Evolutionary conservation across 2,329 filamentous ascomycete genomes (phyloP), one percentile per base, ranked within the genome.

Genomic region (Penicillium sp.): DNA sequence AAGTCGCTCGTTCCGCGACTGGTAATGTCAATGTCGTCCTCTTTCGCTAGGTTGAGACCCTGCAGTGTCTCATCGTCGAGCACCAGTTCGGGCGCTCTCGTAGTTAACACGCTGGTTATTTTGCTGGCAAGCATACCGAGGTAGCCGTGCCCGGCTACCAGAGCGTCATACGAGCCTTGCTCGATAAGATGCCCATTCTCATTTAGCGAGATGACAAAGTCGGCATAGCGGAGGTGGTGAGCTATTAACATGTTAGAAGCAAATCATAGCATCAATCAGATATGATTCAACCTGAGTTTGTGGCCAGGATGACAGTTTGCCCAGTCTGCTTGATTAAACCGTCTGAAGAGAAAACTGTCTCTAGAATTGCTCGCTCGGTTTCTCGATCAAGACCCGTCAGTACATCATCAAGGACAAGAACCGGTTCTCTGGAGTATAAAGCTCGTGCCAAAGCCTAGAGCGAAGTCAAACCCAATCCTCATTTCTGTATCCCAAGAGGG

Each of bases 371-470:
- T 20, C 75, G 75, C 47, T 79, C 78, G 0, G 78, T 80, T 38
- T 75, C 69, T 20, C 70, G 68, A 62, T 81, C 79, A 14, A 82
- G 73, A 0, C 78, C 79, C 50, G 73, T 79, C 14, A 82, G 73
- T 37, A 75, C 74, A 61, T 81, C 79, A 63, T 82, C 80, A 20
- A 82, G 69, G 17, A 82, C 68, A n/a, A 81, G 65, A 25, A 79
- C 71, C 14, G 75, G 68, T 37, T 74, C 73, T 52, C 75, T 73
- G 12, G 78, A 74, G 61, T 81, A 82, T 10, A 80, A 66, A 11
- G 78, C 79, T 54, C 80, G 67, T 6, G 80, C 79, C n/a, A 82
- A 69, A 5, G 79, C 75, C 62, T 66, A 51, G 2, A 15, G 4
- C 4, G 6, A 25, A 25, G 25, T 15, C 37, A 20, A 45, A 28